phyloP scores from a whole-genome alignment of 306 rosid genomes.

The Ziziphus jujuba region DNA sequence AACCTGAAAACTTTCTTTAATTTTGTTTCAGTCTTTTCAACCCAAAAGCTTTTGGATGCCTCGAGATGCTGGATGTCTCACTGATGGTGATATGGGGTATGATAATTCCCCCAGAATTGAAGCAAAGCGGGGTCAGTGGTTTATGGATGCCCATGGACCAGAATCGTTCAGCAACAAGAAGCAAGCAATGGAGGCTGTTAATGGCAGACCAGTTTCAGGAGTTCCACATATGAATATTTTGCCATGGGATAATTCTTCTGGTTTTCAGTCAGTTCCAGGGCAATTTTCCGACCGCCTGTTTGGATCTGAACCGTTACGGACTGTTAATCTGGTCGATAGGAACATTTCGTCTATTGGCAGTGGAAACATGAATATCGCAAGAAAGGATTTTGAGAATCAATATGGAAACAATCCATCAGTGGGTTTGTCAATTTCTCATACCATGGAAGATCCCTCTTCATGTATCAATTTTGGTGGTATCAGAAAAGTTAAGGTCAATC shows the following conservation, averaged over 20 bases:
- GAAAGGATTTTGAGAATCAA: constrained; percentile 64
- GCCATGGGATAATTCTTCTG: constrained; percentile 70
- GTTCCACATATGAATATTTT: constrained; percentile 54
- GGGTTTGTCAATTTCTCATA: constrained; percentile 69
- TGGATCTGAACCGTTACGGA: constrained; percentile 62
- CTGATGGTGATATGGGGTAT: constrained; percentile 77
- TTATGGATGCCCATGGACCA: constrained; percentile 62
- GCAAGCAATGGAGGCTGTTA: constrained; percentile 69
- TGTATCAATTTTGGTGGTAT: constrained; percentile 73
- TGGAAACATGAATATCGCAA: constrained; percentile 60
- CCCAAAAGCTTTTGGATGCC: constrained; percentile 78
- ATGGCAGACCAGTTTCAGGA: constrained; percentile 59
- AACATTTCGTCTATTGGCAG: constrained; percentile 50
- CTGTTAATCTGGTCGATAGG: constrained; percentile 66
- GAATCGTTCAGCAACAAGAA: constrained; percentile 64
- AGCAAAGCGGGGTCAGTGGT: constrained; percentile 83
- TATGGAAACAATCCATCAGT: constrained; percentile 58
- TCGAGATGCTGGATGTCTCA: constrained; percentile 67
- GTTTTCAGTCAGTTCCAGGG: constrained; percentile 77
- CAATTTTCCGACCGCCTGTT: constrained; percentile 69
- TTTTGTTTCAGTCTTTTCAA: constrained; percentile 69
- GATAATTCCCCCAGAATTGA: constrained; percentile 76
- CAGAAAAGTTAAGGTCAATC: constrained; percentile 91
- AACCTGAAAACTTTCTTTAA: constrained; percentile 1
- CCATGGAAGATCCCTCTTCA: constrained; percentile 63